phyloP scores from a whole-genome alignment of 306 rosid species.

The Begonia masoniana region DNA sequence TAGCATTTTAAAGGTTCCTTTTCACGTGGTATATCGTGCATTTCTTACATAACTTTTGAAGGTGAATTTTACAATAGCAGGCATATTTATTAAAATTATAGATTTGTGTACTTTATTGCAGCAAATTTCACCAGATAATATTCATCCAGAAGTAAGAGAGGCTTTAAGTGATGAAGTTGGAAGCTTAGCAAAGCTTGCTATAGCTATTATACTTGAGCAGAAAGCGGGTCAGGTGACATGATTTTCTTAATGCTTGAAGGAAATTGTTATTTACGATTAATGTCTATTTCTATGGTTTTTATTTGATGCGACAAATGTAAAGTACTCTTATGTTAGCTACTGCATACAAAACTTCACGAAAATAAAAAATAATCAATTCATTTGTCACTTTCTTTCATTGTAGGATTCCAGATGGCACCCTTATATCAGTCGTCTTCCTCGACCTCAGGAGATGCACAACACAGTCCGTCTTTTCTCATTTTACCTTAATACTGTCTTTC shows the following conservation, averaged over 20 bases:
- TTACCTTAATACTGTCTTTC: not conserved
- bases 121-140: constrained; percentile 57
- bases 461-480: constrained; percentile 28
- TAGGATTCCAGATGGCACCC: constrained; percentile 66
- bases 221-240: constrained; percentile 34
- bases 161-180: constrained; percentile 31
- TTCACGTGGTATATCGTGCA: constrained; percentile 27
- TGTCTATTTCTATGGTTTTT: no score
- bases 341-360: no score
- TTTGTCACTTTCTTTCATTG: not conserved
- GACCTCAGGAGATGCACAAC: constrained; percentile 37
- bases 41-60: not conserved
- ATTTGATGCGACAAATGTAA: no score
- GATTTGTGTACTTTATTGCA: constrained; percentile 22
- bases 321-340: no score
- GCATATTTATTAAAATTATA: not conserved
- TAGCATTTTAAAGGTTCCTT: constrained; percentile 63
- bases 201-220: constrained; percentile 44
- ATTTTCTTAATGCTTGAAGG: not conserved
- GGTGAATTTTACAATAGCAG: not conserved
- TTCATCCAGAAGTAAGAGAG: constrained; percentile 30
- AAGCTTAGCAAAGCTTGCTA: constrained; percentile 45
- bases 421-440: constrained; percentile 52
- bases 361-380: no score
- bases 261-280: no score